Percentiles rank a stretch among this genome's conserved stretches.
These are phyloP conservation scores for Chlamydomonas incerta DNA, from an alignment of 139 green algal species.

Conservation along the genomic window DNA sequence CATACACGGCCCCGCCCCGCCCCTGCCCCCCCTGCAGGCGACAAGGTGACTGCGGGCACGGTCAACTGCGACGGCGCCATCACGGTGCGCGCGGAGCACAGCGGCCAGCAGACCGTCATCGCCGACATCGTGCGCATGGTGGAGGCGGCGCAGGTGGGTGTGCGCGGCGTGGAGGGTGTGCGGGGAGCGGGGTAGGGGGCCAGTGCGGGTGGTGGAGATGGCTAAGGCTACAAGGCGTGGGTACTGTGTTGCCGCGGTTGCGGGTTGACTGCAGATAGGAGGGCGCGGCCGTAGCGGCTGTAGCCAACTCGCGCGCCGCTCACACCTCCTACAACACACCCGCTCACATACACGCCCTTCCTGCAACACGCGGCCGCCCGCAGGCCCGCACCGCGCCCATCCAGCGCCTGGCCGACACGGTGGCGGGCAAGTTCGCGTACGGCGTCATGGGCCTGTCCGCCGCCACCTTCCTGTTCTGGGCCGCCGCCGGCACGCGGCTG, in stretches of 20 bases:
- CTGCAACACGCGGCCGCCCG: neutral
- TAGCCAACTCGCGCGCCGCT: too few relatives aligned
- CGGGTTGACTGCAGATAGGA: too few relatives aligned
- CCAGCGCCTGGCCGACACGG: conserved; percentile 85
- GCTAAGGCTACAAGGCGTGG: too few relatives aligned
- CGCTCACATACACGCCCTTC: too few relatives aligned
- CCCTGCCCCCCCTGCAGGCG: conserved; percentile 48
- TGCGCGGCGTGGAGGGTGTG: neutral
- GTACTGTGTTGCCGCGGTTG: too few relatives aligned
- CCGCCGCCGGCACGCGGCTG: conserved; percentile 62
- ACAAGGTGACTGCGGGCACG: conserved; percentile 84
- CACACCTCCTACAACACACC: too few relatives aligned
- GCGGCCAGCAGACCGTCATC: conserved; percentile 84
- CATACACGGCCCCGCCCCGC: too few relatives aligned
- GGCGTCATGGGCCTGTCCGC: conserved; percentile 83
- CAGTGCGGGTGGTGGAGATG: too few relatives aligned
- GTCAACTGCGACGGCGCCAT: conserved; percentile 88
- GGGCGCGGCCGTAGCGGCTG: too few relatives aligned
- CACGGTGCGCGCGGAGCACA: conserved; percentile 70
- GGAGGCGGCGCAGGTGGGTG: conserved; percentile 73
- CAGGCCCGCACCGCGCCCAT: conserved; percentile 81
- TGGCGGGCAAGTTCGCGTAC: conserved; percentile 85
- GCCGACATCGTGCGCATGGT: conserved; percentile 88
- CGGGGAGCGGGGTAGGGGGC: neutral
- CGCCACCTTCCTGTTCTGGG: conserved; percentile 88